phyloP scores from a whole-genome alignment of 306 rosid species.

The Arachis stenosperma region DNA sequence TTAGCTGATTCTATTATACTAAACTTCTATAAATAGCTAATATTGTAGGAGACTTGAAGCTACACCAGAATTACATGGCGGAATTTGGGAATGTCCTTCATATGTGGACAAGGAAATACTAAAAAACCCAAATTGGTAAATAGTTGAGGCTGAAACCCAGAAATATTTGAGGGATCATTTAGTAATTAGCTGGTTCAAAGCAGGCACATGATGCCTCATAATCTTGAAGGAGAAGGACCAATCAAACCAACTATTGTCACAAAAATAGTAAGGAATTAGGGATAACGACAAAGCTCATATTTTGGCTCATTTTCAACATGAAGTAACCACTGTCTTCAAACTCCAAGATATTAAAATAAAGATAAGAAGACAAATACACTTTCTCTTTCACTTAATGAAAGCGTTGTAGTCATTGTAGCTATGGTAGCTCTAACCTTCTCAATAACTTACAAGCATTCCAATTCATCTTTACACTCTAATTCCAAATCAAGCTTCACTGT shows the following conservation, averaged over 20 bases:
- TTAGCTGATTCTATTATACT: too few species aligned
- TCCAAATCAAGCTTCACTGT: conserved; percentile 42
- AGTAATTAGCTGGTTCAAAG: conserved; percentile 37
- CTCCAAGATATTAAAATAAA: conserved; percentile 30
- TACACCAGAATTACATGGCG: too few species aligned
- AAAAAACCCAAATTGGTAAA: conserved; percentile 5
- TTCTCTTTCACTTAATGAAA: conserved; percentile 44
- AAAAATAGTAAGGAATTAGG: not conserved
- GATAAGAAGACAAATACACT: conserved; percentile 46
- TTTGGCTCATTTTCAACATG: conserved; percentile 51
- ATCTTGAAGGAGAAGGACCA: conserved; percentile 27
- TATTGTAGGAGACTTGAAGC: too few species aligned
- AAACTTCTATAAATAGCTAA: too few species aligned
- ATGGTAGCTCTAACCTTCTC: conserved; percentile 58
- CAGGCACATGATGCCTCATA: conserved; percentile 9
- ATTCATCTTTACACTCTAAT: conserved; percentile 32
- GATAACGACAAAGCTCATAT: conserved; percentile 24
- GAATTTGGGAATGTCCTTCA: too few species aligned
- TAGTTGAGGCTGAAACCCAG: conserved; percentile 14
- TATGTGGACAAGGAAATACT: not conserved
- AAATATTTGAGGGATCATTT: conserved; percentile 40
- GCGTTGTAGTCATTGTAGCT: conserved; percentile 16
- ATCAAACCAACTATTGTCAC: conserved; percentile 7
- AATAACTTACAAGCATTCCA: conserved; percentile 43
- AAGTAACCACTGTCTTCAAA: conserved; percentile 23